Evolutionary conservation across 257 asterid species (phyloP).

Genomic region (Scutellaria galericulata): DNA sequence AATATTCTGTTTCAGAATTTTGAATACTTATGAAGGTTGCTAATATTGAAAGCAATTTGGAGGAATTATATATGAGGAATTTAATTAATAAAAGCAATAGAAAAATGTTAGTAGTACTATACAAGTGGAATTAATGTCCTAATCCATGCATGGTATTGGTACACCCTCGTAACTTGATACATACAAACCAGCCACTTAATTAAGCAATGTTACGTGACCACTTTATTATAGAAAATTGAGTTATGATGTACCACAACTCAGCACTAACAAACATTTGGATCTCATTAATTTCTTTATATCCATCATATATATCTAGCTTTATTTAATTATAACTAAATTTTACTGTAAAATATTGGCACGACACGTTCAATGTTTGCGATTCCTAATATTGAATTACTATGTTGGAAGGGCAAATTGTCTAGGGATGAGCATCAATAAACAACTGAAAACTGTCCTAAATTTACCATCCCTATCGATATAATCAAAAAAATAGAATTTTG

Average conservation of each 20-base stretch:
- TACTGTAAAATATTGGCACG: neutral
- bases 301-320: neutral
- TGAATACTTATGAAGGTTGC: no score
- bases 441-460: no score
- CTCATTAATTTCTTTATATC: neutral
- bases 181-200: neutral
- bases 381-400: no score
- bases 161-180: slow-evolving; percentile 33
- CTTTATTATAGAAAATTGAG: slow-evolving; percentile 23
- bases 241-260: slow-evolving; percentile 31
- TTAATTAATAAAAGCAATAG: no score
- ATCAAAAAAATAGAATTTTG: no score
- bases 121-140: slow-evolving; percentile 26
- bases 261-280: slow-evolving; percentile 16
- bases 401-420: no score
- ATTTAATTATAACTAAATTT: neutral
- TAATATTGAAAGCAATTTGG: no score
- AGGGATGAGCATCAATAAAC: no score
- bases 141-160: slow-evolving; percentile 21
- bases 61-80: no score
- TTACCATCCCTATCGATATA: no score
- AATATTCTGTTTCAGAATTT: no score
- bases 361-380: neutral
- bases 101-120: no score
- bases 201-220: neutral